Conservation (phyloP, 306 rosid genomes). For the Crotalaria pallida region DNA sequence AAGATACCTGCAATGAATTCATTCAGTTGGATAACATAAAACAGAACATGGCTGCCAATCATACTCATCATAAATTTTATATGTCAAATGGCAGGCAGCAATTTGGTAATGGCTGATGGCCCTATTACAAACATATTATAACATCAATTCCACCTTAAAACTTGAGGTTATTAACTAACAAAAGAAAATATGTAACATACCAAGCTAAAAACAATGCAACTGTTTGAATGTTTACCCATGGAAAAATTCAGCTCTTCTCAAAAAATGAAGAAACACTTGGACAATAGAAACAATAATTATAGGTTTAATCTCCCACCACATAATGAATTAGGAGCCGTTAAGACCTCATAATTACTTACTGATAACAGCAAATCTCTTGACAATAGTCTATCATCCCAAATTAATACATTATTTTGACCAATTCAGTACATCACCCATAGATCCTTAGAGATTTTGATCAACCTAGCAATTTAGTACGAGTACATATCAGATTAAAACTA, state of each 20-base stretch:
- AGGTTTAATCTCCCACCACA: background rate
- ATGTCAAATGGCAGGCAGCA: background rate
- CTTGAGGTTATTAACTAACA: background rate
- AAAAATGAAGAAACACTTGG: background rate
- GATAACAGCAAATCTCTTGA: background rate
- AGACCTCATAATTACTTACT: background rate
- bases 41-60: background rate
- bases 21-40: constrained; percentile 9
- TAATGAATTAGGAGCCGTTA: background rate
- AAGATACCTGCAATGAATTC: constrained; percentile 57
- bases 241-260: background rate
- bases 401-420: background rate
- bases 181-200: background rate
- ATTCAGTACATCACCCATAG: background rate
- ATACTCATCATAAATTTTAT: background rate
- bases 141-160: background rate
- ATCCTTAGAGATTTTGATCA: background rate
- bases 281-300: background rate
- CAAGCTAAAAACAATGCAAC: background rate
- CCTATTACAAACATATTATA: background rate
- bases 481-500: background rate
- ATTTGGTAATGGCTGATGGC: background rate
- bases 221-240: background rate
- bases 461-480: background rate
- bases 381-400: background rate